These are phyloP conservation scores for Fusarium sp. DNA, from an alignment of 2,329 filamentous ascomycete genomes.

Conservation along the genomic window DNA sequence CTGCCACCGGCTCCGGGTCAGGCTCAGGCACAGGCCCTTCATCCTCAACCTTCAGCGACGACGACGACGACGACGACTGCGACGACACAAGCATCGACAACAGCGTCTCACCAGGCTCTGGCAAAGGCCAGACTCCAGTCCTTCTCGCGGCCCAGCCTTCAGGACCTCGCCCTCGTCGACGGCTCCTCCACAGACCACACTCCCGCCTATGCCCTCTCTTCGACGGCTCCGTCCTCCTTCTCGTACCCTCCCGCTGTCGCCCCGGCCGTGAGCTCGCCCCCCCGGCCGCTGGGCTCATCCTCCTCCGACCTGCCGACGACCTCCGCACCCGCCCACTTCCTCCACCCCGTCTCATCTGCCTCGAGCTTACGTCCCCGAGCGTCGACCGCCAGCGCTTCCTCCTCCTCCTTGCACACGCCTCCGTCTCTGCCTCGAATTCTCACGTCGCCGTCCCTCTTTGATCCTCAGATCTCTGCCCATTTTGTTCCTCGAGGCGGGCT, in stretches of 20 bases:
- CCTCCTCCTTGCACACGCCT: slow-evolving; percentile 25
- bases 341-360: slow-evolving; percentile 33
- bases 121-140: slow-evolving; percentile 35
- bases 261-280: slow-evolving; percentile 19
- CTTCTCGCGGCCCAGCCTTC: slow-evolving; percentile 37
- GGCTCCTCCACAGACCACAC: slow-evolving; percentile 18
- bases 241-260: slow-evolving; percentile 31
- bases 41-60: slow-evolving; percentile 19
- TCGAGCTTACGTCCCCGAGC: slow-evolving; percentile 39
- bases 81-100: slow-evolving; percentile 5
- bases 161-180: slow-evolving; percentile 32
- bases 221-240: slow-evolving; percentile 30
- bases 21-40: slow-evolving; percentile 18
- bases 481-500: slow-evolving; percentile 42
- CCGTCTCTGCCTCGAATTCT: slow-evolving; percentile 28
- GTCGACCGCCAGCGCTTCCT: slow-evolving; percentile 36
- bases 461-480: slow-evolving; percentile 27
- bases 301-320: slow-evolving; percentile 32
- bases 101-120: slow-evolving; percentile 22
- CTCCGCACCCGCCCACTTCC: slow-evolving; percentile 34
- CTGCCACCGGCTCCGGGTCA: slow-evolving; percentile 31
- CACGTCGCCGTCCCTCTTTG: slow-evolving; percentile 27
- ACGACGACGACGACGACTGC: slow-evolving; percentile 7
- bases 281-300: slow-evolving; percentile 38
- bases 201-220: slow-evolving; percentile 32